Evolutionary conservation across 1,139 yeast genomes (phyloP), one percentile per base, ranked within the genome.

Genomic region (Suhomyces maxii): DNA sequence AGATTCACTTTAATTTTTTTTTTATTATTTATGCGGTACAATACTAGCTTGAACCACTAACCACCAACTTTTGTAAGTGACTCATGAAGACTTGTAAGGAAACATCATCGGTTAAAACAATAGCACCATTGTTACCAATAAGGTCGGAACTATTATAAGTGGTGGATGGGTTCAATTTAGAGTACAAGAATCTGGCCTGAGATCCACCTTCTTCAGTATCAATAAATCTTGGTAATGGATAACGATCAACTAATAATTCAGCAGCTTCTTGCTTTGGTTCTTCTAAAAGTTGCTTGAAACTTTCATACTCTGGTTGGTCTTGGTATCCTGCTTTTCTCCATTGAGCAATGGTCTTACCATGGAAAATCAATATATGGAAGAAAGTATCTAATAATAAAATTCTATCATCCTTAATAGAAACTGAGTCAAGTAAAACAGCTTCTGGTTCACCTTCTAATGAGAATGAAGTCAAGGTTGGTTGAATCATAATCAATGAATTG

Each of bases 141-240:
- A 76, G 68, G 56, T 82, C 86, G 53, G 78, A 73, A 49, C 77
- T 76, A 61, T 80, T 84, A 67, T 86, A 88, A 37, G 93, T 86
- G 53, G 89, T 89, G 41, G 96, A 86, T 41, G 99, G 98, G 67
- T 93, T 93, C 67, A 93, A 82, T 71, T 89, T 91, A 41, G 97
- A 89, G 64, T 89, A 83, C 69, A 93, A 79, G 79, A 93, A 93
- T 73, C 99, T 85, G 2, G 98, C 98, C 73, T 93, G 99, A 28
- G 97, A 90, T 44, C 97, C 97, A 61, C 98, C 97, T 59, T 90
- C 97, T 64, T 91, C 97, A 46, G 97, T 90, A 59, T 91, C 97
- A 57, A 91, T 89, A 65, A 89, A 93, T 70, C 98, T 83, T 42
- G 99, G 99, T 61, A 93, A 78, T 59, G 99, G 99, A 82, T 89